phyloP scores from a whole-genome alignment of 1,284 basidiomycete species.

The Cryptococcus sp. region DNA sequence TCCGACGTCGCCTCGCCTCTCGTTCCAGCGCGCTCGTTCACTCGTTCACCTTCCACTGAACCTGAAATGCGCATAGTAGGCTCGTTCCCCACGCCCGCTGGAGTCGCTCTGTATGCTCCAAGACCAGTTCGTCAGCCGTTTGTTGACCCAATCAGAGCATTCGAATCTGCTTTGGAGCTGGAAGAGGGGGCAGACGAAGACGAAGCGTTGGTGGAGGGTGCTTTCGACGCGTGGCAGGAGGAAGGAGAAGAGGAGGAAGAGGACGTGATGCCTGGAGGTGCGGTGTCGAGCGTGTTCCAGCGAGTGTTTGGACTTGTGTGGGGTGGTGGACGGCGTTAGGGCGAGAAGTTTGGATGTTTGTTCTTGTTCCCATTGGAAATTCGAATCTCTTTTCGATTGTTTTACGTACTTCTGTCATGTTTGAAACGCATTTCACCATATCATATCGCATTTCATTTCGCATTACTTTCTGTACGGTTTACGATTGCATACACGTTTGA shows the following conservation, averaged over 20 bases:
- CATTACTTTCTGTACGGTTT: too few species aligned
- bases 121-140: not conserved
- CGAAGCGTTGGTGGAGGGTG: constrained; percentile 8
- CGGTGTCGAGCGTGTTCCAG: constrained; percentile 15
- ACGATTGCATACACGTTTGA: too few species aligned
- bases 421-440: too few species aligned
- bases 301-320: constrained; percentile 17
- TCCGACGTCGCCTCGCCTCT: constrained; percentile 5
- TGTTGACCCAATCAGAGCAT: constrained; percentile 15
- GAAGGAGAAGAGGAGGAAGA: constrained; percentile 11
- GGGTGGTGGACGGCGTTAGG: constrained; percentile 2
- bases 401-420: too few species aligned
- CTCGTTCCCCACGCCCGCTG: constrained; percentile 16
- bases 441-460: too few species aligned
- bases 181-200: constrained; percentile 19
- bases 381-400: too few species aligned
- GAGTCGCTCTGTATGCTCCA: constrained; percentile 6
- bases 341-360: too few species aligned
- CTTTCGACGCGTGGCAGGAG: constrained; percentile 1
- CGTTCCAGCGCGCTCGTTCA: not conserved
- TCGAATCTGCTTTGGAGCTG: constrained; percentile 24
- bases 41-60: constrained; percentile 3
- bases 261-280: constrained; percentile 8
- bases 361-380: too few species aligned
- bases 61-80: constrained; percentile 14